Evolutionary conservation across 768 basidiomycete genomes (phyloP).

Genomic region (Lactarius indigo): DNA sequence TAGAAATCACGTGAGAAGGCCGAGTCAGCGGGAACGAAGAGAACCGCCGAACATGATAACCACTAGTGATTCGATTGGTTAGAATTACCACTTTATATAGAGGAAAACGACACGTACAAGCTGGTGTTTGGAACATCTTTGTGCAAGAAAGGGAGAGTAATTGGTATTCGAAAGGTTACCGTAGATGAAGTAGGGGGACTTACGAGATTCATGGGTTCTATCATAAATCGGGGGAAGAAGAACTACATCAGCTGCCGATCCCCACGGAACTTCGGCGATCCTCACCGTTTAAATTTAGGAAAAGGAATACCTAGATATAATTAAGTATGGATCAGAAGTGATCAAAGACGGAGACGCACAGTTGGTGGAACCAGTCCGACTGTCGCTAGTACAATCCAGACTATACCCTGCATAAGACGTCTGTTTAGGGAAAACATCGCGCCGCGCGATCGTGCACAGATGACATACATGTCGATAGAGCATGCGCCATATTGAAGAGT

Average conservation of each 20-base stretch:
- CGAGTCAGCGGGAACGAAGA: background rate
- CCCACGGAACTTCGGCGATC: background rate
- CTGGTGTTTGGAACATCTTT: conserved; percentile 12
- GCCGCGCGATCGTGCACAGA: background rate
- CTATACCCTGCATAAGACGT: background rate
- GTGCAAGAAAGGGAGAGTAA: background rate
- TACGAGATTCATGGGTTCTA: conserved; percentile 5
- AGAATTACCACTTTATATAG: background rate
- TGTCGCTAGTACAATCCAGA: conserved; percentile 5
- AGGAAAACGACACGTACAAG: background rate
- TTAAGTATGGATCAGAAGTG: background rate
- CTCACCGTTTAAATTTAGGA: conserved; percentile 15
- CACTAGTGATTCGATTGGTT: background rate
- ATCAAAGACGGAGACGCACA: background rate
- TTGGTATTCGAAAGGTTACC: background rate
- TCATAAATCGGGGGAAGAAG: background rate
- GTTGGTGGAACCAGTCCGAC: conserved; percentile 6
- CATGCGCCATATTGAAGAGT: background rate
- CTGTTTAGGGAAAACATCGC: background rate
- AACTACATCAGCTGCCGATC: background rate
- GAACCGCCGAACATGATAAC: background rate
- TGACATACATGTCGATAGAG: conserved; percentile 5
- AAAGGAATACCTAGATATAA: background rate
- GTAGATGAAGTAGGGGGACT: background rate
- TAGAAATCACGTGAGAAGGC: background rate